These are phyloP conservation scores for Artemisia annua DNA, from an alignment of 129 eudicot species.

Conservation along the genomic window DNA sequence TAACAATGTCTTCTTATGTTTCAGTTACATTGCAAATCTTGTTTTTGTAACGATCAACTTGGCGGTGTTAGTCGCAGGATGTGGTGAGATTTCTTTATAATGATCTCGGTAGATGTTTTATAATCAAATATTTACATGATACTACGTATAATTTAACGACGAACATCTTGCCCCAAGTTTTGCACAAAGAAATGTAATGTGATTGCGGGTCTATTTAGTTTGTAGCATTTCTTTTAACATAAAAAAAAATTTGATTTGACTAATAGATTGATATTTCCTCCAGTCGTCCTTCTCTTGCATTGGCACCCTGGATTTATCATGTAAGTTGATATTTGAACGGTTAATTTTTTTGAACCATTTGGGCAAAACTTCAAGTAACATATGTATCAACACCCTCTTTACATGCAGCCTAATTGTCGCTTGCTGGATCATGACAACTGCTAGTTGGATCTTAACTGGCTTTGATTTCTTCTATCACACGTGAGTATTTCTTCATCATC, in stretches of 20 bases:
- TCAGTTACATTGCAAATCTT: conserved; percentile 56
- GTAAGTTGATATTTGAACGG: conserved; percentile 40
- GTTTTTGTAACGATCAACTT: conserved; percentile 47
- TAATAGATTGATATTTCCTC: conserved; percentile 40
- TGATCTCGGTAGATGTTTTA: neutral
- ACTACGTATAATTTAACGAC: neutral
- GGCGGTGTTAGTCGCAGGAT: conserved; percentile 49
- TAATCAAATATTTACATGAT: conserved; percentile 7
- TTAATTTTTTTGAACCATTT: conserved; percentile 2
- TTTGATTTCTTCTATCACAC: conserved; percentile 60
- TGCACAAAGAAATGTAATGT: neutral
- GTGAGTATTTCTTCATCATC: conserved; percentile 35
- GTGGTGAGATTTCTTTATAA: conserved; percentile 44
- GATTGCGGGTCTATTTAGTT: neutral
- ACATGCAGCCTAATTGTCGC: conserved; percentile 41
- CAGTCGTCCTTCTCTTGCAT: conserved; percentile 61
- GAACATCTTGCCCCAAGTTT: neutral
- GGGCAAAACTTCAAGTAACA: neutral
- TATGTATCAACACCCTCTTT: conserved; percentile 9
- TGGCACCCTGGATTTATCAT: conserved; percentile 58
- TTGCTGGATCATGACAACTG: conserved; percentile 63
- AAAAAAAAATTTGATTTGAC: conserved; percentile 15
- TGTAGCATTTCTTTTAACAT: neutral
- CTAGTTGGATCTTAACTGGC: conserved; percentile 70
- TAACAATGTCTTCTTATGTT: conserved; percentile 6